Evolutionary conservation across 768 basidiomycete genomes (phyloP).

Genomic region (Holtermannia corniformis): DNA sequence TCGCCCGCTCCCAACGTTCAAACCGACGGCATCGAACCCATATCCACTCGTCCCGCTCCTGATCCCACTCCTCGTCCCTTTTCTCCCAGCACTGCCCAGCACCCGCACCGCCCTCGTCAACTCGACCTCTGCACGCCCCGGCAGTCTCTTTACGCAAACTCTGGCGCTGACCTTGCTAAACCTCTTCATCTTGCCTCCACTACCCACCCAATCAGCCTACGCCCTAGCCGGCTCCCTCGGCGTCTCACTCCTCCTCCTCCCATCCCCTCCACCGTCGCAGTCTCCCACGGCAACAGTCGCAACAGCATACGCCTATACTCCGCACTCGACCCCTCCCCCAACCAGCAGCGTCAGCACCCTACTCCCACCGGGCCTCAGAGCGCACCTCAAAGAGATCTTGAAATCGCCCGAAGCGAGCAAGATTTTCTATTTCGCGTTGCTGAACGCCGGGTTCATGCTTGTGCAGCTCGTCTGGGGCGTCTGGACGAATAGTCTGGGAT

Average conservation of each 20-base stretch:
- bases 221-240: not conserved
- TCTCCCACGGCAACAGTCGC: not conserved
- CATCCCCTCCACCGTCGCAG: not conserved
- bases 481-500: constrained; percentile 91
- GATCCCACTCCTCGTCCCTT: not conserved
- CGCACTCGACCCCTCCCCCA: not conserved
- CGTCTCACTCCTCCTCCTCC: not conserved
- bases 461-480: constrained; percentile 83
- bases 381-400: constrained; percentile 79
- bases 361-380: constrained; percentile 34
- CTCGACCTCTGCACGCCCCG: not conserved
- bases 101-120: not conserved
- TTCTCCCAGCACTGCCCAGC: not conserved
- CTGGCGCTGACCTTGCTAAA: not conserved
- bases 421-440: constrained; percentile 91
- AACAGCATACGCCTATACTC: not conserved
- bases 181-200: not conserved
- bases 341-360: constrained; percentile 4
- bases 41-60: not conserved
- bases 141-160: not conserved
- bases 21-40: not conserved
- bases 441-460: constrained; percentile 92
- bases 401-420: constrained; percentile 84
- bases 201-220: not conserved
- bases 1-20: not conserved